A percentile compares a stretch with the other conserved stretches of the same genome.
phyloP scores from a whole-genome alignment of 2,329 filamentous ascomycete genomes.

The Neospermospora avenae region DNA sequence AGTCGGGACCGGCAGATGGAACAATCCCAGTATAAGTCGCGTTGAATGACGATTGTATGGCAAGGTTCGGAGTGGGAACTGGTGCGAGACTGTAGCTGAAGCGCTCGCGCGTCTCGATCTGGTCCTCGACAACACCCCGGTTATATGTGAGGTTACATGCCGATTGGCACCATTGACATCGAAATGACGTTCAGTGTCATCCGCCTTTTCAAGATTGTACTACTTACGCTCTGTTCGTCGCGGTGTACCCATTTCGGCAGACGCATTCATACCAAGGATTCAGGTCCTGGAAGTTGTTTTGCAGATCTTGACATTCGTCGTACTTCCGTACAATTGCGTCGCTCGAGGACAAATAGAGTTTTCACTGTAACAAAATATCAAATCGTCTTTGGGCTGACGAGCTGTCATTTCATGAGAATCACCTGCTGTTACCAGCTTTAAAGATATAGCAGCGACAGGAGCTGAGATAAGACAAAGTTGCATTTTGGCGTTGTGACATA shows the following conservation, averaged over 20 bases:
- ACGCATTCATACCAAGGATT: slow-evolving; percentile 16
- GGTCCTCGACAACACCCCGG: neutral
- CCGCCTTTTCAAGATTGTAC: neutral
- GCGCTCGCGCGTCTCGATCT: neutral
- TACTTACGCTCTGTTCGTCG: slow-evolving; percentile 10
- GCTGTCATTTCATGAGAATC: neutral
- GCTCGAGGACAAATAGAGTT: slow-evolving; percentile 10
- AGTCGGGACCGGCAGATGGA: neutral
- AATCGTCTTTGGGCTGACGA: neutral
- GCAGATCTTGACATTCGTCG: slow-evolving; percentile 7
- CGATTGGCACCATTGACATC: slow-evolving; percentile 15
- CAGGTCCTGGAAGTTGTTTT: neutral
- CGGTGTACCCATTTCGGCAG: slow-evolving; percentile 14
- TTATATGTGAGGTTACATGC: slow-evolving; percentile 4
- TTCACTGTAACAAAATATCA: slow-evolving; percentile 9
- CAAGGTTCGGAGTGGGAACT: neutral
- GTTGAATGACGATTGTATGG: slow-evolving; percentile 4
- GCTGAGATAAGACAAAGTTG: neutral
- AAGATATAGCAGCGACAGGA: neutral
- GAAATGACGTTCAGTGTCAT: neutral
- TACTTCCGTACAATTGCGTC: slow-evolving; percentile 8
- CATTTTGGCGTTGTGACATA: neutral
- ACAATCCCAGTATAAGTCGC: slow-evolving; percentile 11
- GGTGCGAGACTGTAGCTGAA: slow-evolving; percentile 12
- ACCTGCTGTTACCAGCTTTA: neutral